phyloP scores from a whole-genome alignment of 1,284 basidiomycete species.

The Moesziomyces sp. region DNA sequence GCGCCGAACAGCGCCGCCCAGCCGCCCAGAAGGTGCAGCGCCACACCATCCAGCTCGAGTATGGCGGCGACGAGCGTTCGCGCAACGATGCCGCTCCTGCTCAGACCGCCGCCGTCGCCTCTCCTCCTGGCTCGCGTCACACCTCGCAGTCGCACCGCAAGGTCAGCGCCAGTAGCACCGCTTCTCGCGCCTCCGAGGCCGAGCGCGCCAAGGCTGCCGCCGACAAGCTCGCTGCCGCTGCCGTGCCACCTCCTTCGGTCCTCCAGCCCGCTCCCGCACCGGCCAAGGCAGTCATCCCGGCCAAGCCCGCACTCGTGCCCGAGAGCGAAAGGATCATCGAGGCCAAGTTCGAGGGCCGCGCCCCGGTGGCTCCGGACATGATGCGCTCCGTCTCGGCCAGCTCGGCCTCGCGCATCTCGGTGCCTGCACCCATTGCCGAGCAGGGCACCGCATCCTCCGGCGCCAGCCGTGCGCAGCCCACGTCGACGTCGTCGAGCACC shows the following conservation, averaged over 20 bases:
- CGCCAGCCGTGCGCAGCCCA: conserved; percentile 1
- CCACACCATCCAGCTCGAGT: conserved; percentile 65
- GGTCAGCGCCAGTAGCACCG: conserved; percentile 34
- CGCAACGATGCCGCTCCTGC: conserved; percentile 30
- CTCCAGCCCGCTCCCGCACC: conserved; percentile 26
- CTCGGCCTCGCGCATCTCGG: conserved; percentile 37
- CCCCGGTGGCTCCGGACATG: conserved; percentile 20
- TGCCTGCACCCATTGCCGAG: conserved; percentile 40
- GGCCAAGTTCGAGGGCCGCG: conserved; percentile 14
- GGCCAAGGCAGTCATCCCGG: conserved; percentile 15
- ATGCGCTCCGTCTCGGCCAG: conserved; percentile 38
- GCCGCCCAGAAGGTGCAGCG: conserved; percentile 59
- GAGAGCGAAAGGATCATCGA: conserved; percentile 29
- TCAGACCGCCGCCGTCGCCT: neutral
- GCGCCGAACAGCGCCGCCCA: conserved; percentile 23
- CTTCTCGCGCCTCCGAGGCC: conserved; percentile 13
- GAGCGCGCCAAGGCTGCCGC: conserved; percentile 31
- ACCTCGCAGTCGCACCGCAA: conserved; percentile 29
- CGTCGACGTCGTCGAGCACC: conserved; percentile 2
- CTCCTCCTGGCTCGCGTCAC: conserved; percentile 30
- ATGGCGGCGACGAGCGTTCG: conserved; percentile 41
- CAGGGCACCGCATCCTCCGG: conserved; percentile 11
- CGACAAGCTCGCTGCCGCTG: conserved; percentile 42
- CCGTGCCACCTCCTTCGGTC: conserved; percentile 26
- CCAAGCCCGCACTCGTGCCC: conserved; percentile 27